These are phyloP conservation scores for Geotrichum klebahnii DNA, from an alignment of 1,139 yeast genomes.

Conservation along the genomic window DNA sequence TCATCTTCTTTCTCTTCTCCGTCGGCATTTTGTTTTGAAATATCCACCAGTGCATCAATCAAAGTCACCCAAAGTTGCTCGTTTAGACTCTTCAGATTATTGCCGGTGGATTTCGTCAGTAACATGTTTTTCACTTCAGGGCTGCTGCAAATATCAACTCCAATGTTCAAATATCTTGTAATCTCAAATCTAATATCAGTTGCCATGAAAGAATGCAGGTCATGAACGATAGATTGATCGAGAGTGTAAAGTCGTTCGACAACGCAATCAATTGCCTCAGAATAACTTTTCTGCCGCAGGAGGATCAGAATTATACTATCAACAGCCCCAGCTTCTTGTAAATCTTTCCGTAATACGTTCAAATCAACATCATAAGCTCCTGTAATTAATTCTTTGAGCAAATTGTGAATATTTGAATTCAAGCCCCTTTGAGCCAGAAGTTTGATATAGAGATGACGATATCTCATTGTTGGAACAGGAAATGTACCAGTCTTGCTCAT, in stretches of 20 bases:
- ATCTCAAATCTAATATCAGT: constrained; percentile 22
- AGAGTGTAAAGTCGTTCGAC: constrained; percentile 31
- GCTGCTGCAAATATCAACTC: constrained; percentile 30
- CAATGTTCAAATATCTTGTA: constrained; percentile 29
- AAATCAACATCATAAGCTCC: constrained; percentile 34
- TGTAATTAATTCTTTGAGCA: constrained; percentile 28
- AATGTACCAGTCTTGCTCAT: constrained; percentile 20
- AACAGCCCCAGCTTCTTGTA: constrained; percentile 31
- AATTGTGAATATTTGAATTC: constrained; percentile 25
- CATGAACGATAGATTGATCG: constrained; percentile 21
- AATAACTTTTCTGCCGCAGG: constrained; percentile 29
- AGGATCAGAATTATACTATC: constrained; percentile 35
- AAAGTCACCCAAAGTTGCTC: constrained; percentile 34
- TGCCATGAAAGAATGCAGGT: constrained; percentile 3
- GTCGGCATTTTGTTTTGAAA: constrained; percentile 17
- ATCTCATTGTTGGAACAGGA: constrained; percentile 27
- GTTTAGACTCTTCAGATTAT: constrained; percentile 16
- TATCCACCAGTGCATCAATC: constrained; percentile 33
- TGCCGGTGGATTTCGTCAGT: neutral
- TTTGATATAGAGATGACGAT: constrained; percentile 31
- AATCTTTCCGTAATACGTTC: constrained; percentile 33
- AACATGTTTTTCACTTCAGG: constrained; percentile 10
- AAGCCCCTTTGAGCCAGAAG: constrained; percentile 29
- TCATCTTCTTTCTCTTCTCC: neutral
- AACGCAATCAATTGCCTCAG: constrained; percentile 39